Evolutionary conservation across 345 rosid species (phyloP).

Genomic region (Corchorus capsularis): DNA sequence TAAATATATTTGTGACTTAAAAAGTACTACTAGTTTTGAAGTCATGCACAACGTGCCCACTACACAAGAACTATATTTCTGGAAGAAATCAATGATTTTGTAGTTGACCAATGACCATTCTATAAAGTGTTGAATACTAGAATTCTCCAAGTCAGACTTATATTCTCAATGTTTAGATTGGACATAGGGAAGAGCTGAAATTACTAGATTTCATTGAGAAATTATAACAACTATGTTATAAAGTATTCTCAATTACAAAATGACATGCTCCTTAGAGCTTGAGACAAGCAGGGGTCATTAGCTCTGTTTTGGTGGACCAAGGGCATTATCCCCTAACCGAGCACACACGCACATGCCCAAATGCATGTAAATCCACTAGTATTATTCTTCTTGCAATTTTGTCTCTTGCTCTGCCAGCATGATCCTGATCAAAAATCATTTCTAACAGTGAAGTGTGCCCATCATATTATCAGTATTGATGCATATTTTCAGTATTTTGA

Average conservation of each 20-base stretch:
- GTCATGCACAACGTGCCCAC: conserved; percentile 4
- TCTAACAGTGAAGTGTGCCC: neutral
- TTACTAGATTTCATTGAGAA: neutral
- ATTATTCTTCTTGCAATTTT: neutral
- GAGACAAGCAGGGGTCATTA: neutral
- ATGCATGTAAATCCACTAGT: neutral
- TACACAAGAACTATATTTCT: neutral
- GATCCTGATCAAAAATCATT: neutral
- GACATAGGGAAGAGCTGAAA: neutral
- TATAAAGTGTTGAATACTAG: neutral
- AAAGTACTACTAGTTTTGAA: neutral
- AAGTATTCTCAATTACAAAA: neutral
- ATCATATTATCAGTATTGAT: neutral
- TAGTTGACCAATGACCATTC: neutral
- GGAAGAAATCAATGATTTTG: conserved; percentile 6
- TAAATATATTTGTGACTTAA: neutral
- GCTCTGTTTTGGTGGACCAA: neutral
- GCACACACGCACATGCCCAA: neutral
- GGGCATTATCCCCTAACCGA: neutral
- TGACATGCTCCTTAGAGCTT: neutral
- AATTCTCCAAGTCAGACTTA: neutral
- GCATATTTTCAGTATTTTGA: neutral
- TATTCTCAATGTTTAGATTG: neutral
- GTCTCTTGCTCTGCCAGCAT: neutral
- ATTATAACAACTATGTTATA: neutral